phyloP scores from a whole-genome alignment of 1,284 basidiomycete genomes.

The Ceratobasidium sp. region DNA sequence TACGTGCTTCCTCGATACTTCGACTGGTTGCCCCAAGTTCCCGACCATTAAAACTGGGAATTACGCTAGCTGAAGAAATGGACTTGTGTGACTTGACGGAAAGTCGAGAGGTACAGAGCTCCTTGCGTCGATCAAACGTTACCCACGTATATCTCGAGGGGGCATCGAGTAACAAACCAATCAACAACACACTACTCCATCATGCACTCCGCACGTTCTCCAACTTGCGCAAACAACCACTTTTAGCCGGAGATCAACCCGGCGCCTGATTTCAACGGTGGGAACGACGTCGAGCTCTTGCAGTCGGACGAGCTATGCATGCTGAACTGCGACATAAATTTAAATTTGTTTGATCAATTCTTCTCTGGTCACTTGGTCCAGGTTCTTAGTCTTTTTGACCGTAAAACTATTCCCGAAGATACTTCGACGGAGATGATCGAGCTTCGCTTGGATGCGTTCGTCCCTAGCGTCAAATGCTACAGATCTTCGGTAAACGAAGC shows the following conservation, averaged over 20 bases:
- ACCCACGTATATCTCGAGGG: neutral
- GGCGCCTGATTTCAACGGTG: too few relatives aligned
- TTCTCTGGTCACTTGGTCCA: neutral
- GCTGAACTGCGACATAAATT: neutral
- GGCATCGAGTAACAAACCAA: neutral
- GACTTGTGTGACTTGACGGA: neutral
- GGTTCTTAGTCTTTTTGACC: neutral
- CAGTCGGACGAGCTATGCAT: neutral
- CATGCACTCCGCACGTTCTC: neutral
- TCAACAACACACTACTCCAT: neutral
- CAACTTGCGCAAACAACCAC: neutral
- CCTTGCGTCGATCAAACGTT: neutral
- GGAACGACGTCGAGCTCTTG: too few relatives aligned
- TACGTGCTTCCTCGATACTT: neutral
- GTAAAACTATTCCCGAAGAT: neutral
- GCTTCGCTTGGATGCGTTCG: too few relatives aligned
- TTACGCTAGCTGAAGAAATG: neutral
- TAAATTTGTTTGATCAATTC: neutral
- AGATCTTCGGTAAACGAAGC: too few relatives aligned
- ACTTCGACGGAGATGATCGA: too few relatives aligned
- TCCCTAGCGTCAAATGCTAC: too few relatives aligned
- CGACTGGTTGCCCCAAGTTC: conserved; percentile 7
- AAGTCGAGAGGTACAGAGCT: neutral
- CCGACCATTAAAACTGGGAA: neutral
- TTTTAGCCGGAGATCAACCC: too few relatives aligned